These are phyloP conservation scores for Jasminum sambac DNA, from an alignment of 257 asterid species.

Conservation along the genomic window DNA sequence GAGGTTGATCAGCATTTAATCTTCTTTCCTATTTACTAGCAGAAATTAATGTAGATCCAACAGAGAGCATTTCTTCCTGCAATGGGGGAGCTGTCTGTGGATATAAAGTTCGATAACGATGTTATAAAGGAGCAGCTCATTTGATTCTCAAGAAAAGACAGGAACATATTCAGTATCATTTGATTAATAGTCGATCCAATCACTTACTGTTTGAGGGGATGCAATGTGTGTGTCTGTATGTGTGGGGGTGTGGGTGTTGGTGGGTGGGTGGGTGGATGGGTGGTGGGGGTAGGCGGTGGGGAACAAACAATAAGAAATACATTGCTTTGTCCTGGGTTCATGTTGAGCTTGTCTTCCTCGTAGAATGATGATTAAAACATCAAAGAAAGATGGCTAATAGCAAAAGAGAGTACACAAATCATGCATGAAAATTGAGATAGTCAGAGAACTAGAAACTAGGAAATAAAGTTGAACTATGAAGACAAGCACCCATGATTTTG, in stretches of 20 bases:
- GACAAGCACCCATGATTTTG: too few relatives aligned
- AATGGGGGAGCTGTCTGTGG: neutral
- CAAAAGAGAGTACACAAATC: neutral
- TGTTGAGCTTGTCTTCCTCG: neutral
- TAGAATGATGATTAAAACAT: neutral
- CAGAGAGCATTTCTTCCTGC: neutral
- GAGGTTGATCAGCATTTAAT: neutral
- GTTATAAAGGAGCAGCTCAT: neutral
- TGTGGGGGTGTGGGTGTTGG: too few relatives aligned
- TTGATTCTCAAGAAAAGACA: neutral
- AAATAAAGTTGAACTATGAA: too few relatives aligned
- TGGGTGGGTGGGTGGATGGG: too few relatives aligned
- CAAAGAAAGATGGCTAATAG: neutral
- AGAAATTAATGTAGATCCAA: neutral
- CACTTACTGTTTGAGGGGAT: neutral
- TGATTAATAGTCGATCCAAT: neutral
- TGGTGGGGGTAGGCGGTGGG: too few relatives aligned
- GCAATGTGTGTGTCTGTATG: too few relatives aligned
- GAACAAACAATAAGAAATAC: neutral
- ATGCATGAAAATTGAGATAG: too few relatives aligned
- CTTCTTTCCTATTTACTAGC: neutral
- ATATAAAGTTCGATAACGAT: neutral
- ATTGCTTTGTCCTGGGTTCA: neutral
- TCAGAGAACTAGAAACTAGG: too few relatives aligned
- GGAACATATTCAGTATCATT: neutral